Evolutionary conservation across 169 alveolate species (phyloP).

Genomic region (Cryptosporidium meleagridis): DNA sequence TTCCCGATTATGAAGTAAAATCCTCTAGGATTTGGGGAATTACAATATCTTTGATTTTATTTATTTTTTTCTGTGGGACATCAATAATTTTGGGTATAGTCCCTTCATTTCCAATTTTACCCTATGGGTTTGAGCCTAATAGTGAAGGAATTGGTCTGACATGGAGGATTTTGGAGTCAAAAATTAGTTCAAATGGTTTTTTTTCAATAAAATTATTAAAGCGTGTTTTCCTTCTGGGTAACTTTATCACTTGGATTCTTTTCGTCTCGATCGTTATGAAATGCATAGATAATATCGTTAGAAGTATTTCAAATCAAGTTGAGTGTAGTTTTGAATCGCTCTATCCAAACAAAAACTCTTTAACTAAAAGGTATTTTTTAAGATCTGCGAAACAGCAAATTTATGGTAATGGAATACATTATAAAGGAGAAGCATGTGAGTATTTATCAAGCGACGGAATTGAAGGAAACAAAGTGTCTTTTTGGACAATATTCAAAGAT

Average conservation of each 20-base stretch:
- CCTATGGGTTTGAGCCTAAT: slow-evolving; percentile 44
- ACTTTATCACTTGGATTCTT: slow-evolving; percentile 17
- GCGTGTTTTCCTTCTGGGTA: slow-evolving; percentile 20
- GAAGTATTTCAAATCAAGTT: slow-evolving; percentile 14
- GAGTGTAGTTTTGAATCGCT: slow-evolving; percentile 30
- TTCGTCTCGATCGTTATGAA: slow-evolving; percentile 22
- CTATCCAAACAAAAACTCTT: slow-evolving; percentile 11
- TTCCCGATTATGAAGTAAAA: slow-evolving; percentile 2
- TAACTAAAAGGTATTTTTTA: slow-evolving; percentile 22
- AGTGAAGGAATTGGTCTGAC: slow-evolving; percentile 47
- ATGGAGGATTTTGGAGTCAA: slow-evolving; percentile 23
- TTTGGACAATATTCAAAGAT: background rate
- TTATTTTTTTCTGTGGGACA: slow-evolving; percentile 17
- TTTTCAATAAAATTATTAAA: background rate
- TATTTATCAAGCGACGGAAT: background rate
- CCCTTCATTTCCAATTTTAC: slow-evolving; percentile 44
- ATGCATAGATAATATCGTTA: slow-evolving; percentile 42
- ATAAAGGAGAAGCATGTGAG: background rate
- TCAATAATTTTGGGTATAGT: background rate
- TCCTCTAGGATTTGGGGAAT: slow-evolving; percentile 40
- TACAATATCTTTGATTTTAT: slow-evolving; percentile 18
- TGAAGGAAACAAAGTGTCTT: background rate
- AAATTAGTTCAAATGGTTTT: background rate
- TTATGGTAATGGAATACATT: background rate
- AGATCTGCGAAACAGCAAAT: slow-evolving; percentile 20